A percentile compares a stretch with the other conserved stretches of the same genome.
Evolutionary conservation across 768 basidiomycete species (phyloP).

Genomic region (Hydnum rufescens): DNA sequence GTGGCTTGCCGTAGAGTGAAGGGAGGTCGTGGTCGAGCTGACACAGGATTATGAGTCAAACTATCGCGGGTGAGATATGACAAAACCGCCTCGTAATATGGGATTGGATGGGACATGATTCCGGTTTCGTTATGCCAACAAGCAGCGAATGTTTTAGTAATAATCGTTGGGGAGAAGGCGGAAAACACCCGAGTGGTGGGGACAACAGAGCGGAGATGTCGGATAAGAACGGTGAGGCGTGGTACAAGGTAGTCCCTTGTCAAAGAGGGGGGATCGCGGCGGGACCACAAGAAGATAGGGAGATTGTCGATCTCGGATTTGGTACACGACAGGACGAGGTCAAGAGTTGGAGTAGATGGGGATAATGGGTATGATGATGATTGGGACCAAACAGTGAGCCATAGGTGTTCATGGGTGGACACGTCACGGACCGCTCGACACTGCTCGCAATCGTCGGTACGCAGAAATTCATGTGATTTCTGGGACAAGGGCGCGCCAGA

Average conservation of each 20-base stretch:
- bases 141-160: conserved; percentile 28
- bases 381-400: conserved; percentile 26
- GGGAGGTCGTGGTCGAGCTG: neutral
- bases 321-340: conserved; percentile 35
- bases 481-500: too few relatives aligned
- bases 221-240: conserved; percentile 26
- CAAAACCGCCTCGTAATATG: conserved; percentile 45
- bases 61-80: conserved; percentile 32
- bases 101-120: conserved; percentile 19
- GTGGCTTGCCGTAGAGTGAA: conserved; percentile 28
- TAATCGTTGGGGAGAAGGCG: conserved; percentile 34
- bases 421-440: too few relatives aligned
- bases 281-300: conserved; percentile 42
- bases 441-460: neutral
- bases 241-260: conserved; percentile 19
- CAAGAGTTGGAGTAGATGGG: conserved; percentile 6
- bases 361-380: conserved; percentile 5
- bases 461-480: neutral
- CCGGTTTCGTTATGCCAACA: conserved; percentile 31
- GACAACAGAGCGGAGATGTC: conserved; percentile 21
- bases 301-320: conserved; percentile 34
- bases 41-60: conserved; percentile 13
- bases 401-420: conserved; percentile 19
- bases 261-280: conserved; percentile 19
- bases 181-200: conserved; percentile 27